phyloP scores from a whole-genome alignment of 2,329 filamentous ascomycete species.

The Colletotrichum truncatum region DNA sequence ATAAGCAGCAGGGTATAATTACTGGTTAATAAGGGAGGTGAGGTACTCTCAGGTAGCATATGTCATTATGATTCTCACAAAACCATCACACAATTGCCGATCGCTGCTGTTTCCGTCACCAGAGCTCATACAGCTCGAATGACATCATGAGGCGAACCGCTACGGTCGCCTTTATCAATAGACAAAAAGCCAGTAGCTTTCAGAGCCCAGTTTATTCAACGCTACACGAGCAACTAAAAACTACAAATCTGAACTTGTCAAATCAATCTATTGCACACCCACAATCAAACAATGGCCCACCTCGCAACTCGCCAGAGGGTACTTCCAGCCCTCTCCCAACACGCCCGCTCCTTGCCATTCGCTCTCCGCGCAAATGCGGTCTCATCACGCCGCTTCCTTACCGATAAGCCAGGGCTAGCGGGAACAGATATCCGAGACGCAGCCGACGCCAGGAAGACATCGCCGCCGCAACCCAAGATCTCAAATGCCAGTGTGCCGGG shows the following conservation, averaged over 20 bases:
- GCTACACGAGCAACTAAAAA: too few relatives aligned
- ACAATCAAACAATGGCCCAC: not conserved
- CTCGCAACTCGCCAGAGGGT: not conserved
- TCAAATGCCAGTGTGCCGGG: constrained; percentile 55
- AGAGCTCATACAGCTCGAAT: not conserved
- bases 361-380: not conserved
- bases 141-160: constrained; percentile 13
- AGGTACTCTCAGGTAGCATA: not conserved
- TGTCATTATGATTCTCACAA: constrained; percentile 2
- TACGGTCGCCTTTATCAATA: not conserved
- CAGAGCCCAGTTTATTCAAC: too few relatives aligned
- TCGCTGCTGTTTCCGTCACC: constrained; percentile 9
- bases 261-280: not conserved
- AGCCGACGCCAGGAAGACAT: constrained; percentile 31
- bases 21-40: not conserved
- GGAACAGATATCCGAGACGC: constrained; percentile 18
- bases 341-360: not conserved
- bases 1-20: too few relatives aligned
- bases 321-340: not conserved
- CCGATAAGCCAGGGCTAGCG: constrained; percentile 20
- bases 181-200: too few relatives aligned
- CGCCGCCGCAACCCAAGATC: constrained; percentile 60
- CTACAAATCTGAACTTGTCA: not conserved
- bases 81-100: constrained; percentile 17
- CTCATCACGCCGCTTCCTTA: not conserved